Conservation (phyloP, 257 asterid species). For the Rhazya stricta region DNA sequence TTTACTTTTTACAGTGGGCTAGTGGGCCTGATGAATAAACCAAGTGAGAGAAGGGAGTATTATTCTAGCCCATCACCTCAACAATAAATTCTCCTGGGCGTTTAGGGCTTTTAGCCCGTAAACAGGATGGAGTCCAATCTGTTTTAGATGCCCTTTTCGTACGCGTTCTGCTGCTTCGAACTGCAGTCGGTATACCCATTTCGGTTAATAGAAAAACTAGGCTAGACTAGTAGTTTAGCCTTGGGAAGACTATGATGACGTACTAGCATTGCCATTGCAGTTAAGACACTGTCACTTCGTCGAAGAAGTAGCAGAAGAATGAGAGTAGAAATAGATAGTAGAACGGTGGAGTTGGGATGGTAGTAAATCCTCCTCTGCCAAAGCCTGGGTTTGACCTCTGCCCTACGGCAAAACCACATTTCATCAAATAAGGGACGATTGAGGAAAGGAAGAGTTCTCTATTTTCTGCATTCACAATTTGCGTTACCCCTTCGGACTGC, state of each 20-base stretch:
- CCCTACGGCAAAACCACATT: neutral
- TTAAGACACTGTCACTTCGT: slow-evolving; percentile 8
- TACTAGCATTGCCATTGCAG: neutral
- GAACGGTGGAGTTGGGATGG: neutral
- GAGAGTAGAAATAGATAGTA: neutral
- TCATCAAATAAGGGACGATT: neutral
- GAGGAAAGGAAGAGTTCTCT: neutral
- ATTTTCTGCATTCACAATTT: neutral
- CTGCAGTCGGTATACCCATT: neutral
- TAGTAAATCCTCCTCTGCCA: neutral
- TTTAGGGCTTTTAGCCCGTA: neutral
- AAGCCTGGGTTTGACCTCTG: neutral
- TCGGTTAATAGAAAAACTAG: neutral
- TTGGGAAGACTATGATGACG: neutral
- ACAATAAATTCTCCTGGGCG: neutral
- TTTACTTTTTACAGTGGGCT: too few relatives aligned
- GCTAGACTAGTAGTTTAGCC: neutral
- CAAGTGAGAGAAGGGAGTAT: neutral
- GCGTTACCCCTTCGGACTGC: too few relatives aligned
- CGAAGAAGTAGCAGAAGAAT: neutral
- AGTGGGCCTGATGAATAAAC: neutral
- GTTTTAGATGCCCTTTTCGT: too few relatives aligned
- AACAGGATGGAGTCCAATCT: too few relatives aligned
- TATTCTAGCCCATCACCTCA: neutral
- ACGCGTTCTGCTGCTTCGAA: too few relatives aligned